A percentile compares a stretch with the other conserved stretches of the same genome.
Evolutionary conservation across 2,329 filamentous ascomycete genomes (phyloP).

Genomic region (Pleochaeta shiraiana): DNA sequence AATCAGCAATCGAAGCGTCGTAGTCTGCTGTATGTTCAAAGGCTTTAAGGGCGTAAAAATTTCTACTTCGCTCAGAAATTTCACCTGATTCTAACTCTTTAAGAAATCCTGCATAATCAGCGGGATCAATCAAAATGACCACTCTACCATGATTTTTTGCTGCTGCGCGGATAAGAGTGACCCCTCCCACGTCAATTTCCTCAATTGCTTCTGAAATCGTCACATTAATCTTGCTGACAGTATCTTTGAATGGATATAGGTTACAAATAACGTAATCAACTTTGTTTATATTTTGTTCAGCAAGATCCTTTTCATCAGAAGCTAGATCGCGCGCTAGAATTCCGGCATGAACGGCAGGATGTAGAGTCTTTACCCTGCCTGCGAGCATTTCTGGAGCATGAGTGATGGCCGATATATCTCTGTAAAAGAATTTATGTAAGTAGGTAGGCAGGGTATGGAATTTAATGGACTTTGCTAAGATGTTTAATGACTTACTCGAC

Average conservation of each 20-base stretch:
- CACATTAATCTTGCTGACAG: conserved; percentile 89
- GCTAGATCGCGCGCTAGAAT: conserved; percentile 89
- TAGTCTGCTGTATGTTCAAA: conserved; percentile 98
- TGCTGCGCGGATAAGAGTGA: conserved; percentile 86
- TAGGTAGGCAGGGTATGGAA: background rate
- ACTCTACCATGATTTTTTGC: conserved; percentile 97
- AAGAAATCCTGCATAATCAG: conserved; percentile 86
- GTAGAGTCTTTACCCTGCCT: conserved; percentile 83
- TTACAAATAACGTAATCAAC: conserved; percentile 97
- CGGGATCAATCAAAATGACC: conserved; percentile 85
- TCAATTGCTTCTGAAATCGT: conserved; percentile 93
- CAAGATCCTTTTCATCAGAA: conserved; percentile 91
- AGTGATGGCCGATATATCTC: conserved; percentile 94
- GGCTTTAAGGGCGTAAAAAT: conserved; percentile 85
- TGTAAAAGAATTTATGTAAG: conserved; percentile 18
- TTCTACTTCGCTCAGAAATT: conserved; percentile 65
- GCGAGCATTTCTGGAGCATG: conserved; percentile 93
- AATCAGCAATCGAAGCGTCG: conserved; percentile 81
- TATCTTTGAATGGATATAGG: conserved; percentile 98
- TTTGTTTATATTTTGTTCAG: conserved; percentile 85
- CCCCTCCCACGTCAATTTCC: conserved; percentile 96
- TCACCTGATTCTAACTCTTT: conserved; percentile 74
- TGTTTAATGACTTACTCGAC: conserved; percentile 50
- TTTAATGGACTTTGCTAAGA: background rate
- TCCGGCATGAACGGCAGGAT: conserved; percentile 59